These are phyloP conservation scores for Candida awuae DNA, from an alignment of 805 yeast species.

Conservation along the genomic window DNA sequence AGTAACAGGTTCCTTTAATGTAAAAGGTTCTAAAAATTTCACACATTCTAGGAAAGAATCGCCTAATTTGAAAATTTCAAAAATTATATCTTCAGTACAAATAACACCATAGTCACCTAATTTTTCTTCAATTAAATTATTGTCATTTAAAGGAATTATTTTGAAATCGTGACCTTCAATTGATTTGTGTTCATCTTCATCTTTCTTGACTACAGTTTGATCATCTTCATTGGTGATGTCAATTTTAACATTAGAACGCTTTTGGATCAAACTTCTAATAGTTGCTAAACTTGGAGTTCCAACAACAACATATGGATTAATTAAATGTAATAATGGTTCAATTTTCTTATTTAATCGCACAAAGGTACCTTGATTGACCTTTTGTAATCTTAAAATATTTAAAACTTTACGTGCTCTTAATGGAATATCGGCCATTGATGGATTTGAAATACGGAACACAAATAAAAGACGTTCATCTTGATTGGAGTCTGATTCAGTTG, in stretches of 20 bases:
- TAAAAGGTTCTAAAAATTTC: conserved; percentile 63
- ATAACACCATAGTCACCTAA: conserved; percentile 63
- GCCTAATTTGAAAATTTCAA: conserved; percentile 57
- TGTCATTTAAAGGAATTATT: conserved; percentile 55
- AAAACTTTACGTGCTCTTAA: conserved; percentile 53
- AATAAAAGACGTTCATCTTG: conserved; percentile 44
- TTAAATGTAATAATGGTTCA: conserved; percentile 54
- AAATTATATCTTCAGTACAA: conserved; percentile 75
- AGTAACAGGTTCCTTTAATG: conserved; percentile 56
- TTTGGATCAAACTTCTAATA: conserved; percentile 65
- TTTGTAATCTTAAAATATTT: conserved; percentile 50
- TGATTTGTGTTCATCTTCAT: conserved; percentile 12
- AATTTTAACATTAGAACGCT: conserved; percentile 55
- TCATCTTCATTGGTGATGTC: conserved; percentile 15
- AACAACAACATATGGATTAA: conserved; percentile 64
- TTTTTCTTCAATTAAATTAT: conserved; percentile 64
- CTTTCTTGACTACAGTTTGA: conserved; percentile 13
- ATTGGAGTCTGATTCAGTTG: conserved; percentile 21
- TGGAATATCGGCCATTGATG: conserved; percentile 58
- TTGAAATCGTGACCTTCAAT: conserved; percentile 12
- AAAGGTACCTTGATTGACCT: conserved; percentile 63
- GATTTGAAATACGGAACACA: conserved; percentile 61
- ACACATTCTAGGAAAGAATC: conserved; percentile 54
- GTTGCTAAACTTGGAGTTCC: conserved; percentile 71
- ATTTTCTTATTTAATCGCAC: conserved; percentile 54